Evolutionary conservation across 2,329 filamentous ascomycete genomes (phyloP), one percentile per base, ranked within the genome.

Genomic region (Cercospora sojina): DNA sequence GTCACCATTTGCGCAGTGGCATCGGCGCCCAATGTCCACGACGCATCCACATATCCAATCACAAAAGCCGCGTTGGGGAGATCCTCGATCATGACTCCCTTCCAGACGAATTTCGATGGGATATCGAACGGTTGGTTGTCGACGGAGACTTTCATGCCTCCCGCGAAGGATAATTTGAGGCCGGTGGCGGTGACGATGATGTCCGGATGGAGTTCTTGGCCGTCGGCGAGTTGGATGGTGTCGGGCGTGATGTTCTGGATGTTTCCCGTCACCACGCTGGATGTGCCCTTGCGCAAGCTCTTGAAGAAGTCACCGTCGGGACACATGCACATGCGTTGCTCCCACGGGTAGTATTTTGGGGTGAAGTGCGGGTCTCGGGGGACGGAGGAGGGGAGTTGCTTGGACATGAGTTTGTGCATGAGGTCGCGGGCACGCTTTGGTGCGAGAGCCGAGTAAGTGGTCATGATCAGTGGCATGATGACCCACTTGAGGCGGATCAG

Each of bases 281-380:
- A 84, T 64, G 82, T 83, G 32, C 85, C 85, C 1, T 77, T 74
- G 16, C 81, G 80, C 18, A 88, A 78, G 35, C 80, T 78, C 23
- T 81, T 75, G 79, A 85, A 88, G 75, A 87, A 87, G 73, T 88
- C 86, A 20, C 83, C 85, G 64, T 87, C 83, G 0, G 85, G 85
- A n/a, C 80, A 88, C 67, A 92, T 80, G 73, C 92, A 95, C 7
- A 95, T 80, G 0, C 92, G 86, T 76, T 96, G 91, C 63, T 92
- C 85, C 83, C 91, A 84, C 1, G 82, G 82, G 63, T 81, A 80
- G 75, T 84, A 84, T 12, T 69, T 73, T 0, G 82, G 82, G 5
- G 80, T 79, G 74, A 84, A 83, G 69, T 83, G 73, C 0, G 75
- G 75, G 66, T 76, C 74, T 31, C 66, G 68, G 0, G 71, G 67